Conservation (phyloP, 495 filamentous ascomycete genomes). For the Neurospora sp. region DNA sequence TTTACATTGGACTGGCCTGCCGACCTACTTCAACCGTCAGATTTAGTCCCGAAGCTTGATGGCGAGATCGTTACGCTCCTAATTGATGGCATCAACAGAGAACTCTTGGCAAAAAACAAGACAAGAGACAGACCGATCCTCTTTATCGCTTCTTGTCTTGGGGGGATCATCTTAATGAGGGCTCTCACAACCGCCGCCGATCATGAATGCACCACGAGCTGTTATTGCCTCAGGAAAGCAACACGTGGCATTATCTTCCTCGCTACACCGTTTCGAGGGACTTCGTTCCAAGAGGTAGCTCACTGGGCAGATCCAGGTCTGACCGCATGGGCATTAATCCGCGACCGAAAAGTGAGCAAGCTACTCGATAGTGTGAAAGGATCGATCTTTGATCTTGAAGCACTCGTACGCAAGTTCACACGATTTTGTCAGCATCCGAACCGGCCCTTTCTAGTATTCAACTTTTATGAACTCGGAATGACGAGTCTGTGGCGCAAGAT, state of each 20-base stretch:
- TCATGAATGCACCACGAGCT: neutral
- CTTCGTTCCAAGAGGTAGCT: slow-evolving; percentile 14
- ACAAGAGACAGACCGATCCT: slow-evolving; percentile 14
- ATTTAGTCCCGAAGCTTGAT: no score
- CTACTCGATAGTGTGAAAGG: slow-evolving; percentile 1
- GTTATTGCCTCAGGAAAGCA: slow-evolving; percentile 5
- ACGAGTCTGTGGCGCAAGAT: slow-evolving; percentile 9
- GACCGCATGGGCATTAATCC: slow-evolving; percentile 2
- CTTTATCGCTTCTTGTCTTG: slow-evolving; percentile 29
- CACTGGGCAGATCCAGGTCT: slow-evolving; percentile 1
- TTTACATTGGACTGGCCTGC: no score
- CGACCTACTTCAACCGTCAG: no score
- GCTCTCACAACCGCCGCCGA: slow-evolving; percentile 12
- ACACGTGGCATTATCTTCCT: slow-evolving; percentile 23
- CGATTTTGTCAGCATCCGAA: neutral
- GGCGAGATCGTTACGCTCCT: slow-evolving; percentile 6
- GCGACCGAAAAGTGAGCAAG: neutral
- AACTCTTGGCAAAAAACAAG: neutral
- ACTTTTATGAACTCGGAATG: slow-evolving; percentile 9
- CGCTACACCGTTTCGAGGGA: slow-evolving; percentile 24
- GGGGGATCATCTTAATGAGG: slow-evolving; percentile 22
- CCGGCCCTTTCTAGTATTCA: slow-evolving; percentile 1
- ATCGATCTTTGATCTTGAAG: neutral
- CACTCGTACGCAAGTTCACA: slow-evolving; percentile 4
- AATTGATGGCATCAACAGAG: slow-evolving; percentile 8